Percentiles rank a stretch among this genome's conserved stretches.
phyloP scores from a whole-genome alignment of 306 rosid genomes.

The Comarum palustre region DNA sequence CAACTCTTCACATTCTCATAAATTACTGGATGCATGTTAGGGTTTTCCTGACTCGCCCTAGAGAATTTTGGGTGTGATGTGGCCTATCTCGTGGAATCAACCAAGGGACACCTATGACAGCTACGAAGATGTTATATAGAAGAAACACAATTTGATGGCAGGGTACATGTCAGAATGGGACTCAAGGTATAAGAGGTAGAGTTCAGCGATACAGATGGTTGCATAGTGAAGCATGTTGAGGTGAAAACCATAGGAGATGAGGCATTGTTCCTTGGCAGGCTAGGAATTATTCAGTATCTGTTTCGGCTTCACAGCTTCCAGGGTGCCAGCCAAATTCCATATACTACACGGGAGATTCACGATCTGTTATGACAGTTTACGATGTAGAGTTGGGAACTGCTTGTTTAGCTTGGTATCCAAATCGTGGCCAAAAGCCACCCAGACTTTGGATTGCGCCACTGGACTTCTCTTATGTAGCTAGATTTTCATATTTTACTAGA shows the following conservation, averaged over 20 bases:
- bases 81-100: background rate
- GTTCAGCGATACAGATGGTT: background rate
- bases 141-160: background rate
- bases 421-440: background rate
- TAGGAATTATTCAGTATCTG: background rate
- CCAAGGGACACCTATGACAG: background rate
- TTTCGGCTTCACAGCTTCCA: background rate
- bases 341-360: background rate
- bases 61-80: background rate
- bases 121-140: background rate
- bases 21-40: background rate
- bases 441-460: background rate
- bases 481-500: too few relatives aligned
- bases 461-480: too few relatives aligned
- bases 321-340: background rate
- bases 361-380: background rate
- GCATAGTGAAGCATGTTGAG: background rate
- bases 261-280: background rate
- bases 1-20: background rate
- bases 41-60: background rate
- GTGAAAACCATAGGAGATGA: background rate
- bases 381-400: background rate
- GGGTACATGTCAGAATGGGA: background rate
- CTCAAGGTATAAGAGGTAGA: background rate
- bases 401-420: background rate